Base-by-base conservation (phyloP, 257 asterid genomes). In the Solanum rostratum region DNA sequence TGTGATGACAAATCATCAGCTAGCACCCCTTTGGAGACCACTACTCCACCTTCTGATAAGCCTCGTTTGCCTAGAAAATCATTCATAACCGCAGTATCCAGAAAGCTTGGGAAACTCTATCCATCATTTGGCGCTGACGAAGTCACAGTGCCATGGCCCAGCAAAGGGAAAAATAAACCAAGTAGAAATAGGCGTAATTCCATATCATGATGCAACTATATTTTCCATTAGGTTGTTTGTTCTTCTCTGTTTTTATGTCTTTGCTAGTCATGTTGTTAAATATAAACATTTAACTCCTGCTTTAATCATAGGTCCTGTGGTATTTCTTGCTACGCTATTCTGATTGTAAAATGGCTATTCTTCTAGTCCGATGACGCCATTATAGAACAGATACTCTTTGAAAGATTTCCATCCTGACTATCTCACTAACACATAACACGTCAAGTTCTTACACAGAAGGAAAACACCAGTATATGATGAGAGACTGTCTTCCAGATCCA, bases 41-140 rank as follows among this genome's bases (percentile, higher is more conserved):
- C 86, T 33, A 85, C 85, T 20, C 87, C 86, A 18, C 84, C 92
- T 2, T 79, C 87, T 24, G 94, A 88, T 7, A 95, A 90, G 78
- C 93, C 94, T 37, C 96, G 94, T 3, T 57, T 90, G 88, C 98
- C 93, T 12, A 82, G 90, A 80, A 93, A 91, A 81, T 95, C 99
- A 9, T 78, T 95, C 89, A 90, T 95, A 6, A 88, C 92, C 87
- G 89, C 97, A 1, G 92, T 95, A n/a, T 91, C 97, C 0, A 92
- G 84, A 88, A 95, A 84, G 65, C 89, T 95, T 8, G 95, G 98
- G 3, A 90, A 85, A 57, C 87, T 95, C 41, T 84, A 91, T 3
- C 80, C 18, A 27, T 78, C 63, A 50, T 78, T 50, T 78, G 82
- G 93, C 65, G 85, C 88, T 2, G 95, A 92, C 16, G 96, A 92